Evolutionary conservation across 2,329 filamentous ascomycete genomes (phyloP).

Genomic region (Shiraia sp.): DNA sequence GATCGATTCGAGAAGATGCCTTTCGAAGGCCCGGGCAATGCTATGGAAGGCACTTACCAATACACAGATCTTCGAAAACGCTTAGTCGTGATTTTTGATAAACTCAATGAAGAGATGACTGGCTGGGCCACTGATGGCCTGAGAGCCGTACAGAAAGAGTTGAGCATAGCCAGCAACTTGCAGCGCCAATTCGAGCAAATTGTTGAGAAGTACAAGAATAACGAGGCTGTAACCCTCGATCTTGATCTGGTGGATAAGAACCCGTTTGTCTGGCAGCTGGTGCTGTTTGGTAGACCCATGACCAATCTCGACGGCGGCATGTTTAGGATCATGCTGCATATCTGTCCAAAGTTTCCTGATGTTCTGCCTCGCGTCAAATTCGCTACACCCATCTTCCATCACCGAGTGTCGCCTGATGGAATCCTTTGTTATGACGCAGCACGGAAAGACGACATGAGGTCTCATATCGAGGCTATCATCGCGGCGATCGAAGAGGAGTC

Average conservation of each 20-base stretch:
- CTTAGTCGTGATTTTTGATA: constrained; percentile 68
- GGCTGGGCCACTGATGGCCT: constrained; percentile 74
- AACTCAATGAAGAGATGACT: constrained; percentile 71
- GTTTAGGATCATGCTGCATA: constrained; percentile 76
- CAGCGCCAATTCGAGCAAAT: constrained; percentile 85
- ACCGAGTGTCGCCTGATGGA: constrained; percentile 79
- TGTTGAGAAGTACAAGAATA: constrained; percentile 71
- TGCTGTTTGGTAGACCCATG: constrained; percentile 89
- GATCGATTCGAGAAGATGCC: constrained; percentile 77
- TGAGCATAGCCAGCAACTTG: constrained; percentile 78
- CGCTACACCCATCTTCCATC: constrained; percentile 82
- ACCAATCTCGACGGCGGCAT: constrained; percentile 88
- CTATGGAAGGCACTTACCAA: constrained; percentile 85
- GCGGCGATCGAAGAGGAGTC: constrained; percentile 82
- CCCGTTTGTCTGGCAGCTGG: constrained; percentile 86
- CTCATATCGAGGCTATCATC: constrained; percentile 84
- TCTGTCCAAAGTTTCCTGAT: constrained; percentile 84
- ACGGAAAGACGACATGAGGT: constrained; percentile 75
- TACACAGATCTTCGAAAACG: constrained; percentile 75
- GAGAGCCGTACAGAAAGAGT: constrained; percentile 65
- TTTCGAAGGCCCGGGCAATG: constrained; percentile 77
- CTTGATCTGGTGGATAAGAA: constrained; percentile 78
- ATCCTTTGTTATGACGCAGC: constrained; percentile 75
- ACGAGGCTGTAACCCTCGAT: constrained; percentile 72
- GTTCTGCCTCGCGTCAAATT: constrained; percentile 85